These are phyloP conservation scores for Stygiomarasmius scandens DNA, from an alignment of 1,284 basidiomycete genomes.

Conservation along the genomic window DNA sequence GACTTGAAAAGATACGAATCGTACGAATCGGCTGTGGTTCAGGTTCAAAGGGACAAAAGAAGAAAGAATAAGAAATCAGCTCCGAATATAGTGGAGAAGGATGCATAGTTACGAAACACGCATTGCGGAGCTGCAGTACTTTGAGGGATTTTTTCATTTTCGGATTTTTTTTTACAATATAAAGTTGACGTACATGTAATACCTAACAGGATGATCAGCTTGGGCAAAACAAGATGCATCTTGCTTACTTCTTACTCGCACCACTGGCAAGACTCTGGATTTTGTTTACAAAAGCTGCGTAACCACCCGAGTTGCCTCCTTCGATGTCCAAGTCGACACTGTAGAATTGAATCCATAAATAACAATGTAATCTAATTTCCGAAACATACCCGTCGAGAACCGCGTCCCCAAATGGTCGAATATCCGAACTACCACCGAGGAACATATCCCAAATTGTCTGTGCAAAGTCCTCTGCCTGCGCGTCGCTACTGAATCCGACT, in stretches of 20 bases:
- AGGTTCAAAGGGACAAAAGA: no score
- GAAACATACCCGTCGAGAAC: constrained; percentile 60
- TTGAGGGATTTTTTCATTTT: no score
- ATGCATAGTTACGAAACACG: constrained; percentile 33
- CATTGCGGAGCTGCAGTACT: constrained; percentile 61
- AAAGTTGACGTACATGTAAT: no score
- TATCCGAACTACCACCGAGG: constrained; percentile 45
- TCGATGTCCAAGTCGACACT: constrained; percentile 73
- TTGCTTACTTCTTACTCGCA: constrained; percentile 53
- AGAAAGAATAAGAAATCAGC: not conserved
- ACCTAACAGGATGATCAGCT: constrained; percentile 37
- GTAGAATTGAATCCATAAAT: constrained; percentile 2
- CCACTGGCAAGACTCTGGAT: constrained; percentile 54
- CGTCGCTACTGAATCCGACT: constrained; percentile 59
- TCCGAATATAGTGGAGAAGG: constrained; percentile 41
- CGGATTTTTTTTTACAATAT: no score
- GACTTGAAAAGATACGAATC: no score
- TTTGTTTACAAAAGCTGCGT: constrained; percentile 60
- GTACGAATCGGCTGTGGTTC: no score
- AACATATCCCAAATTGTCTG: constrained; percentile 68
- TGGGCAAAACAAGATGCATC: not conserved
- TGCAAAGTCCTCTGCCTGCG: constrained; percentile 54
- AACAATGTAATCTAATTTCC: not conserved
- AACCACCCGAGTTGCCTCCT: constrained; percentile 55
- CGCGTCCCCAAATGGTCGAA: constrained; percentile 63